These are phyloP conservation scores for Panaeolus cyanescens DNA, from an alignment of 768 basidiomycete species.

Conservation along the genomic window DNA sequence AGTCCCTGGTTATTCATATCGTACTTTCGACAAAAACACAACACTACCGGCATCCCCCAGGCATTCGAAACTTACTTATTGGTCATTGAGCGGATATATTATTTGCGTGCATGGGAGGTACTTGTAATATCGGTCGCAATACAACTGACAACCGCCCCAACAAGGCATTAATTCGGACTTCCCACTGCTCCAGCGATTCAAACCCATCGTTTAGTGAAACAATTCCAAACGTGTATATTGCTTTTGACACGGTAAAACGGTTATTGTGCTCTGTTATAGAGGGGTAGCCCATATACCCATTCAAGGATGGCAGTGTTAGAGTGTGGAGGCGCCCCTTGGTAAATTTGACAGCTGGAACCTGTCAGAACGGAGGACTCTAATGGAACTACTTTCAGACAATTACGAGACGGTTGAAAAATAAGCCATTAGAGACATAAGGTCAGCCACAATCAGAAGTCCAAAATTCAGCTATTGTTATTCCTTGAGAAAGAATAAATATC, in stretches of 20 bases:
- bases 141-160: not conserved
- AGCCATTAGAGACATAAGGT: not conserved
- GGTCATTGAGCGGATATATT: not conserved
- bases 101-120: not conserved
- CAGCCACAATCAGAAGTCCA: not conserved
- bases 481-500: not conserved
- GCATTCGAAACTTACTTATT: not conserved
- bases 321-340: slow-evolving; percentile 2
- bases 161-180: slow-evolving; percentile 1
- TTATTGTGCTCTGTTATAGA: not conserved
- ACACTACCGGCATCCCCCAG: not conserved
- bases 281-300: not conserved
- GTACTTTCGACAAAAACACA: not conserved
- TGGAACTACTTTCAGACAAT: not conserved
- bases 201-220: not conserved
- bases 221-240: not conserved
- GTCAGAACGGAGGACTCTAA: not conserved
- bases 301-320: not conserved
- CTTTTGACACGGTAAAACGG: not conserved
- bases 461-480: not conserved
- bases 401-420: not conserved
- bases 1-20: not conserved
- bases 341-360: not conserved
- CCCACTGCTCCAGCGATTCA: too few relatives aligned
- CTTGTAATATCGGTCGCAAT: not conserved